Evolutionary conservation across 2,329 filamentous ascomycete species (phyloP).

Genomic region (Zasmidium citrigriseum): DNA sequence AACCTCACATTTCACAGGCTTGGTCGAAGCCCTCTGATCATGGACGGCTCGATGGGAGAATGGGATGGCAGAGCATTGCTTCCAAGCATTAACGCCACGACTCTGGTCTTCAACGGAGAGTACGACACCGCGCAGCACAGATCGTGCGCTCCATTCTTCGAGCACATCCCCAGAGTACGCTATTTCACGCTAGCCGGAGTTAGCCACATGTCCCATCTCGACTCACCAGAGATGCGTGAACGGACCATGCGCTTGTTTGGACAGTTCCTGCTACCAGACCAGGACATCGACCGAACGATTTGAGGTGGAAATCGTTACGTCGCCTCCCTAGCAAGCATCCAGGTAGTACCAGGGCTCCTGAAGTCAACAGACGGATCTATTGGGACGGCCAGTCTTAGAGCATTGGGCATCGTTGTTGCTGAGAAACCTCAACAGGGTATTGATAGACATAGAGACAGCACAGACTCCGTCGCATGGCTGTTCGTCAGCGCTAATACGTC

Average conservation of each 20-base stretch:
- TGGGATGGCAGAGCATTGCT: neutral
- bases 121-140: constrained; percentile 2
- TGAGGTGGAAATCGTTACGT: too few species aligned
- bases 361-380: too few species aligned
- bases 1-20: neutral
- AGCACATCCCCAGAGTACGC: constrained; percentile 1
- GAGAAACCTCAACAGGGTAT: too few species aligned
- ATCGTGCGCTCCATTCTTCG: constrained; percentile 1
- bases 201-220: constrained; percentile 8
- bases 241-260: neutral
- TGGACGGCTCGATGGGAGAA: neutral
- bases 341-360: too few species aligned
- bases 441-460: too few species aligned
- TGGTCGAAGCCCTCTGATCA: neutral
- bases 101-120: constrained; percentile 12
- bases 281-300: too few species aligned
- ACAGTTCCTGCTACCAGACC: constrained; percentile 1
- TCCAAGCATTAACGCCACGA: constrained; percentile 3
- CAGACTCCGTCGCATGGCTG: too few species aligned
- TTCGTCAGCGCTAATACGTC: too few species aligned
- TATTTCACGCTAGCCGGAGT: constrained; percentile 7
- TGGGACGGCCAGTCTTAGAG: too few species aligned
- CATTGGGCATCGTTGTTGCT: too few species aligned
- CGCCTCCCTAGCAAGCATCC: too few species aligned
- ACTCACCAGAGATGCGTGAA: constrained; percentile 1